These are phyloP conservation scores for Platanus orientalis DNA, from an alignment of 164 flowering plant genomes.

Conservation along the genomic window DNA sequence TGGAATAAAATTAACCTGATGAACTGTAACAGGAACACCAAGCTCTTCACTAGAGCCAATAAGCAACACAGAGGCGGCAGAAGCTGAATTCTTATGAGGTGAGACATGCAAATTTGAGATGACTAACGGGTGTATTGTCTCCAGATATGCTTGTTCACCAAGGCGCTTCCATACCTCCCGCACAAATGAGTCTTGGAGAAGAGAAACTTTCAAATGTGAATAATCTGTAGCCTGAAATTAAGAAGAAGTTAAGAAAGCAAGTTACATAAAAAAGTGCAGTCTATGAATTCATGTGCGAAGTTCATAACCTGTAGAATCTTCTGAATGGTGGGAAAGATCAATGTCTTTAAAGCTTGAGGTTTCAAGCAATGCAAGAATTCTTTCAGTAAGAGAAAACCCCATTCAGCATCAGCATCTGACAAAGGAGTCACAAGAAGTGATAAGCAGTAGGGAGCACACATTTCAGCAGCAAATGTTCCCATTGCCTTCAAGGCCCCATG, in stretches of 20 bases:
- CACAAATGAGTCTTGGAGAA: conserved; percentile 95
- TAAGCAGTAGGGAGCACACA: conserved; percentile 80
- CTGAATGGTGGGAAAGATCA: conserved; percentile 69
- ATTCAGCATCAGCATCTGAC: conserved; percentile 74
- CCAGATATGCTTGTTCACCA: conserved; percentile 79
- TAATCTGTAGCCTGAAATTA: conserved; percentile 65
- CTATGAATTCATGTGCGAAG: conserved; percentile 12
- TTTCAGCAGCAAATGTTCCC: conserved; percentile 88
- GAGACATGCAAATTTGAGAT: conserved; percentile 63
- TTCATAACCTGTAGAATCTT: conserved; percentile 76
- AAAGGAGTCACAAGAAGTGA: conserved; percentile 45
- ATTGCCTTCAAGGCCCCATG: conserved; percentile 75
- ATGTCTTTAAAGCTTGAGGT: conserved; percentile 52
- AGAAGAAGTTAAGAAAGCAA: conserved; percentile 3
- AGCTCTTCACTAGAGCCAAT: conserved; percentile 96
- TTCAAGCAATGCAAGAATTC: conserved; percentile 75
- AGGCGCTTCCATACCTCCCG: conserved; percentile 70
- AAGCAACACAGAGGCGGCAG: conserved; percentile 90
- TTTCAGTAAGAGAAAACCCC: conserved; percentile 55
- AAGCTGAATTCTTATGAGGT: conserved; percentile 73
- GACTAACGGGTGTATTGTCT: conserved; percentile 67
- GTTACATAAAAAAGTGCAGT: background rate
- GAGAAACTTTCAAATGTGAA: conserved; percentile 85
- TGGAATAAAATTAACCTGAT: conserved; percentile 59
- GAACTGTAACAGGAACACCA: conserved; percentile 78